Evolutionary conservation across 2,329 filamentous ascomycete species (phyloP), one percentile per base, ranked within the genome.

Genomic region (Madurella mycetomatis): DNA sequence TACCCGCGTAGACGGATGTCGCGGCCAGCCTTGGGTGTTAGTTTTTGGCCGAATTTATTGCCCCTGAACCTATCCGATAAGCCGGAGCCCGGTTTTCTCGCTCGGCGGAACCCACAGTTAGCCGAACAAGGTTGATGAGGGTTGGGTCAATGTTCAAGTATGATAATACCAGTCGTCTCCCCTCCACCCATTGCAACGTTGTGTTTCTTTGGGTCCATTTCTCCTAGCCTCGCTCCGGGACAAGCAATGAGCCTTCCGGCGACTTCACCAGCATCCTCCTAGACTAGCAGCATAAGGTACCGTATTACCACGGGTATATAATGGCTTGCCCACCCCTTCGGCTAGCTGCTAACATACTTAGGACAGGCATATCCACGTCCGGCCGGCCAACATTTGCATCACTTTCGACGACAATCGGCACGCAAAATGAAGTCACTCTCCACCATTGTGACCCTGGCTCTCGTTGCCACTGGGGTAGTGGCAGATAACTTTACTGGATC

Each of bases 401-500:
- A 37, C 34, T 37, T 25, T 12, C 31, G 5, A 19, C 16, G 8
- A 18, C 15, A 18, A 52, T 13, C 34, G n/a, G 2, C 39, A 43
- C 25, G 13, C 37, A 47, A n/a, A 4, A 57, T 53, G 54, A 51
- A 51, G 31, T 41, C 40, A 7, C 17, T 47, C 15, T 17, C 42
- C 15, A 44, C 19, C 5, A 13, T 39, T n/a, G 17, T 57, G 19
- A 37, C 41, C 4, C 34, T 57, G 25, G 40, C 42, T 11, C 45
- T 55, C 18, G 45, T 39, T 4, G 49, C 41, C 30, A 30, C 34
- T 31, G 47, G 49, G 1, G 54, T 44, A 16, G 37, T 47, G 4
- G 52, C 52, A 5, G 46, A 39, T 49, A 58, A 61, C 54, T 64
- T 64, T 40, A 18, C 49, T 40, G 47, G 17, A 2, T 59, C 61